Percentiles rank a stretch among this genome's conserved stretches.
Conservation (phyloP, 1,139 yeast species). For the Protomyces inundatus region DNA sequence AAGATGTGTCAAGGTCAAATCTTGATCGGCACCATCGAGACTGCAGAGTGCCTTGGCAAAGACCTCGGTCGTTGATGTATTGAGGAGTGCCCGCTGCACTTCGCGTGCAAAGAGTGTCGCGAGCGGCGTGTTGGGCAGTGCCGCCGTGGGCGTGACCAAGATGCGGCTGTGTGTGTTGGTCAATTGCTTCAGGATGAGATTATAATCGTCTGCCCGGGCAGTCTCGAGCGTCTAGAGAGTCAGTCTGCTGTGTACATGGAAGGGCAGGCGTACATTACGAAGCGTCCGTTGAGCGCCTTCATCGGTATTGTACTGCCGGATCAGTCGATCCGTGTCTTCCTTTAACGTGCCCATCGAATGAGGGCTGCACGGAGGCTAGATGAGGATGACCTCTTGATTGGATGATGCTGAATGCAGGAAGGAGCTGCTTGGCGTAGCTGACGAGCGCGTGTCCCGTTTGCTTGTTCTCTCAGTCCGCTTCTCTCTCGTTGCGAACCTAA, state of each 20-base stretch:
- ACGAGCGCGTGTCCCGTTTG: too few species aligned
- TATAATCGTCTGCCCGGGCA: not conserved
- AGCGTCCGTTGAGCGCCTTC: not conserved
- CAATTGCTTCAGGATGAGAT: not conserved
- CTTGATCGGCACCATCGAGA: not conserved
- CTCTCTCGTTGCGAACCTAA: too few species aligned
- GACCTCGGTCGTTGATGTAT: not conserved
- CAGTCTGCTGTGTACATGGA: not conserved
- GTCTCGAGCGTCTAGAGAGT: not conserved
- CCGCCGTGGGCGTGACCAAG: not conserved
- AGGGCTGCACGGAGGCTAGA: not conserved
- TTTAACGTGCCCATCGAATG: not conserved
- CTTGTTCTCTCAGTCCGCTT: too few species aligned
- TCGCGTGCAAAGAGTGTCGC: not conserved
- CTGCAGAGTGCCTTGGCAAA: constrained; percentile 1
- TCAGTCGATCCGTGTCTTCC: not conserved
- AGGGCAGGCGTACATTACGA: not conserved
- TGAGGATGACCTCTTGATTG: too few species aligned
- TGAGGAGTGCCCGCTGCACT: not conserved
- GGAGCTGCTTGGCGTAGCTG: too few species aligned
- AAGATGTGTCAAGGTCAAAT: not conserved
- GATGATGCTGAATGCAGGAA: too few species aligned
- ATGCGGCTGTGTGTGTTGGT: not conserved
- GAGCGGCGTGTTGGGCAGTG: not conserved
- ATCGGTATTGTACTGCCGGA: not conserved